Base-by-base conservation (phyloP, 371 early-diverging fungal genomes). In the Amoeboaphelidium occidentale region DNA sequence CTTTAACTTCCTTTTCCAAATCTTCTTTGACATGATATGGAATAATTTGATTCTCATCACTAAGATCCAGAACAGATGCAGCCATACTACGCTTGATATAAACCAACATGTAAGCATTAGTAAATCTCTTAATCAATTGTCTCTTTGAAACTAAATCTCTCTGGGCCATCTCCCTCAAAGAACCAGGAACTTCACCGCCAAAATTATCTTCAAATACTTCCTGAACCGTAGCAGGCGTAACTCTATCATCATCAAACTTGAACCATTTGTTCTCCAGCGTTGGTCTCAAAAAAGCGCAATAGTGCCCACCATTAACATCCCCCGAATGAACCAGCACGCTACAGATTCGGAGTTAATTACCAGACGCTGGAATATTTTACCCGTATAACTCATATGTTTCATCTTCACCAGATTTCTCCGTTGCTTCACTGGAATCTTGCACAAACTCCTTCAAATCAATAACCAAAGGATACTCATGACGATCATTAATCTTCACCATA, bases 311-410 rank as follows among this genome's bases (percentile, higher is more conserved):
- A 56, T 81, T 73, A 24, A 86, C 58, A 58, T 89, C 91, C 43
- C 99, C 99, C 53, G 78, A 79, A 58, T 99, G 99, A 12, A 98
- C 98, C 43, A 97, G 69, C 0, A 98, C 97, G 51, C 88, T 76
- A 58, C 43, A 59, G 23, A 62, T 10, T 32, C 17, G 6, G 39
- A 10, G n/a, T n/a, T n/a, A n/a, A n/a, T n/a, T n/a, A n/a, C n/a
- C n/a, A n/a, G n/a, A n/a, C n/a, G n/a, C n/a, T n/a, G n/a, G n/a
- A n/a, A n/a, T n/a, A n/a, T n/a, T n/a, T 50, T 6, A 39, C 12
- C 12, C 10, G 17, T 41, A 23, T 6, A 17, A 6, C 26, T 47
- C 43, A 53, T 50, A 48, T 6, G 13, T 49, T 17, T 41, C 42
- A 20, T 27, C 25, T 46, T 46, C 4, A 3, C 3, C 42, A 3